Evolutionary conservation across 805 yeast genomes (phyloP).

Genomic region (Nakazawaea ishiwadae): DNA sequence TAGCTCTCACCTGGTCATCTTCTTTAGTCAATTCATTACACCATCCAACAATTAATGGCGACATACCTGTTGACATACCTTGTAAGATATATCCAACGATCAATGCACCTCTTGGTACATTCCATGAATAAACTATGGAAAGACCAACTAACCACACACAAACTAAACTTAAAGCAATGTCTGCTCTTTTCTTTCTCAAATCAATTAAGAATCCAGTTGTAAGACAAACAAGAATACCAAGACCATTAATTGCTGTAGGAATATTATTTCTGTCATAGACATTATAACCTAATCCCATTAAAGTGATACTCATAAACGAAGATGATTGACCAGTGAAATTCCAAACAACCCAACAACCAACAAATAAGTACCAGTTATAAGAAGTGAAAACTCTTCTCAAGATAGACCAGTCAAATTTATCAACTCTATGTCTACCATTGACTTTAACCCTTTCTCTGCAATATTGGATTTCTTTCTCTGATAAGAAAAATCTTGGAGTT

Average conservation of each 20-base stretch:
- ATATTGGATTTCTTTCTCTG: slow-evolving; percentile 48
- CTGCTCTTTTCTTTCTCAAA: slow-evolving; percentile 47
- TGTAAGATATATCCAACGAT: slow-evolving; percentile 62
- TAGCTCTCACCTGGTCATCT: slow-evolving; percentile 51
- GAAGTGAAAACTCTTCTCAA: slow-evolving; percentile 51
- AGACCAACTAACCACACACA: slow-evolving; percentile 52
- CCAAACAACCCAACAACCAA: slow-evolving; percentile 45
- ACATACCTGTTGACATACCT: slow-evolving; percentile 59
- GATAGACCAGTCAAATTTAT: slow-evolving; percentile 33
- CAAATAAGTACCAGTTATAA: slow-evolving; percentile 54
- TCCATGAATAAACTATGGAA: slow-evolving; percentile 53
- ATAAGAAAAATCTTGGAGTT: slow-evolving; percentile 37
- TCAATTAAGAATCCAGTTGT: slow-evolving; percentile 48
- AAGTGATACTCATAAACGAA: slow-evolving; percentile 49
- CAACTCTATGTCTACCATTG: slow-evolving; percentile 16
- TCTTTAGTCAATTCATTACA: slow-evolving; percentile 53
- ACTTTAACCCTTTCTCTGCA: slow-evolving; percentile 36
- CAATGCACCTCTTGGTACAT: slow-evolving; percentile 51
- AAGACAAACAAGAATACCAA: slow-evolving; percentile 49
- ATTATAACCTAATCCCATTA: slow-evolving; percentile 58
- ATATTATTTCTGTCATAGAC: slow-evolving; percentile 37
- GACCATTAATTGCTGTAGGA: slow-evolving; percentile 42
- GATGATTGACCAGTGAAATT: slow-evolving; percentile 57
- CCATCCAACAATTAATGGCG: slow-evolving; percentile 57
- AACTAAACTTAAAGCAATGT: slow-evolving; percentile 48